phyloP scores from a whole-genome alignment of 306 rosid species.

The Vigna reflexopilosa region DNA sequence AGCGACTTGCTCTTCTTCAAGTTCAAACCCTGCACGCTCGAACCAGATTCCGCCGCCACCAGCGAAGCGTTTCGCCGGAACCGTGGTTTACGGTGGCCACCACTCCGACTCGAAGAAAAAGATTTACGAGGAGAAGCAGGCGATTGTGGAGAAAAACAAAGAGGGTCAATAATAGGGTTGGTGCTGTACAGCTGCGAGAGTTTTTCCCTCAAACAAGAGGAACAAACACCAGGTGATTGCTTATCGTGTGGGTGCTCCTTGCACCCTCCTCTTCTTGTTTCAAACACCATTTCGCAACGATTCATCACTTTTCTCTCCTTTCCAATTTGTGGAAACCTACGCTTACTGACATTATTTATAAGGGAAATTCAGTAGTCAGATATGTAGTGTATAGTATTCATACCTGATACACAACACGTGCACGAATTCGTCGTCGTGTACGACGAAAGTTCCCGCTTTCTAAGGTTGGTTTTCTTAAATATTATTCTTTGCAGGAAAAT shows the following conservation, averaged over 20 bases:
- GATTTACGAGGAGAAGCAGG: constrained; percentile 30
- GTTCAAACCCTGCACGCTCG: constrained; percentile 51
- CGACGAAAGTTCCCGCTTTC: constrained; percentile 36
- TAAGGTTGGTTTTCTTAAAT: not conserved
- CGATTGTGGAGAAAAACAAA: constrained; percentile 4
- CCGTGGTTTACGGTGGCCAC: constrained; percentile 6
- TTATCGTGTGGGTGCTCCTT: constrained; percentile 54
- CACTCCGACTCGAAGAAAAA: not conserved
- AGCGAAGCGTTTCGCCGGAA: constrained; percentile 57
- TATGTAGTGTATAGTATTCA: not conserved
- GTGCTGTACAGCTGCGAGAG: constrained; percentile 52
- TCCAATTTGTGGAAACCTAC: not conserved
- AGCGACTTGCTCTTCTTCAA: constrained; percentile 76
- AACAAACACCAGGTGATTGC: constrained; percentile 64
- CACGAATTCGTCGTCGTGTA: not conserved
- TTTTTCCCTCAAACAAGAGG: constrained; percentile 62
- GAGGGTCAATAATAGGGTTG: constrained; percentile 1
- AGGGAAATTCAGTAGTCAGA: constrained; percentile 31
- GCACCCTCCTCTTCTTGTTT: constrained; percentile 49
- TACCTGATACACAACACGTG: not conserved
- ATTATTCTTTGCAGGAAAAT: not conserved
- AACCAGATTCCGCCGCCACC: constrained; percentile 41
- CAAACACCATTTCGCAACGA: constrained; percentile 43
- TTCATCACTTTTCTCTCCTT: constrained; percentile 39
- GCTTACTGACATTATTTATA: constrained; percentile 2